These are phyloP conservation scores for Cercospora sp. DNA, from an alignment of 2,329 filamentous ascomycete species.

Conservation along the genomic window DNA sequence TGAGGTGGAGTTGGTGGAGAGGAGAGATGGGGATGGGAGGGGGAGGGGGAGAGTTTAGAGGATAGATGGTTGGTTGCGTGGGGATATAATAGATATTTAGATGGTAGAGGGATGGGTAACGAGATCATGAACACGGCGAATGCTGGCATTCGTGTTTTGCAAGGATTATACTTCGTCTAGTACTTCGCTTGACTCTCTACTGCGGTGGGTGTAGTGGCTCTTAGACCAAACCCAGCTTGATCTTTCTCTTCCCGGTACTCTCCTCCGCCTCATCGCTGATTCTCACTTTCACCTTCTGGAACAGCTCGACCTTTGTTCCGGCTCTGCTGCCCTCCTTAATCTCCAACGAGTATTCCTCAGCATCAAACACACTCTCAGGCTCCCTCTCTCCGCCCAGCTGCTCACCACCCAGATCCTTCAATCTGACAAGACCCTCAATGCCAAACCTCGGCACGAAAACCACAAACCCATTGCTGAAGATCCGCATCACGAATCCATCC, in stretches of 20 bases:
- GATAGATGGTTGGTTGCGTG: not conserved
- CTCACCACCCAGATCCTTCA: constrained; percentile 70
- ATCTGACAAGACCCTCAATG: constrained; percentile 85
- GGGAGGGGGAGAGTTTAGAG: not conserved
- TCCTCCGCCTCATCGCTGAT: constrained; percentile 94
- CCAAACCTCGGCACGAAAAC: constrained; percentile 95
- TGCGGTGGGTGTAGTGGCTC: not conserved
- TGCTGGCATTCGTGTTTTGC: not conserved
- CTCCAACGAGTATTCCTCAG: constrained; percentile 76
- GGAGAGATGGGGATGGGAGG: not conserved
- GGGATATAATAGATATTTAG: not conserved
- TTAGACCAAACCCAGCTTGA: constrained; percentile 64
- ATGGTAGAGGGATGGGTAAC: not conserved
- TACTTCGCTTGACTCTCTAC: not conserved
- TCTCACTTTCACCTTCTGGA: constrained; percentile 85
- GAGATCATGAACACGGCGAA: not conserved
- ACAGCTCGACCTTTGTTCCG: constrained; percentile 70
- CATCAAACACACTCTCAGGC: constrained; percentile 80
- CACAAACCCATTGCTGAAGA: constrained; percentile 96
- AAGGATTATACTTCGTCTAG: not conserved
- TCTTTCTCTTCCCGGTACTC: constrained; percentile 90
- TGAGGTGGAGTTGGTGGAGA: constrained; percentile 12
- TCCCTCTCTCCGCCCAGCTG: constrained; percentile 58
- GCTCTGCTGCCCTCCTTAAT: constrained; percentile 49
- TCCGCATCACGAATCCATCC: constrained; percentile 93